These are phyloP conservation scores for Acanthamoeba royreba DNA, from an alignment of 208 protist species.

Conservation along the genomic window DNA sequence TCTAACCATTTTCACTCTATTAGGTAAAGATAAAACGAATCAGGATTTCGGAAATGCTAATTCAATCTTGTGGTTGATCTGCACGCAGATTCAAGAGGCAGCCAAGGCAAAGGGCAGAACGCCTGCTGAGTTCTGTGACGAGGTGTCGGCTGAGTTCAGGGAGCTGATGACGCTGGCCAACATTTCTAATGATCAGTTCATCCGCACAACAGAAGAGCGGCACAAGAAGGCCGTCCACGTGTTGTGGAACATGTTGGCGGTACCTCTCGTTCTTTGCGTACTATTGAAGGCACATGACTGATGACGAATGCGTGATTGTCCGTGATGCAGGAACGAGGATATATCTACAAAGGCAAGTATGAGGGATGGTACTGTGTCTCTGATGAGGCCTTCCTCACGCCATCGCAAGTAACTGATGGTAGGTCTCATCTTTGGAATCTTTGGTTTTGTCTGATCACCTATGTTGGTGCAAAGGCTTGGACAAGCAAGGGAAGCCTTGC, in stretches of 20 bases:
- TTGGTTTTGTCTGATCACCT: background rate
- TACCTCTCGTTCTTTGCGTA: background rate
- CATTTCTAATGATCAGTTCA: conserved; percentile 93
- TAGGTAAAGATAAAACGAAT: background rate
- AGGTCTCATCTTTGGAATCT: background rate
- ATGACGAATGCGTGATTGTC: background rate
- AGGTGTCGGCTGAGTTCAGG: conserved; percentile 87
- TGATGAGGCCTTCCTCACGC: conserved; percentile 94
- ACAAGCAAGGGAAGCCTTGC: conserved; percentile 87
- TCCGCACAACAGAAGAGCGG: conserved; percentile 92
- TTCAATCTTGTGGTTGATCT: background rate
- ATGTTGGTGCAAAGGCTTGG: conserved; percentile 68
- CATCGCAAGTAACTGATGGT: conserved; percentile 60
- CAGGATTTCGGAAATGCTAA: background rate
- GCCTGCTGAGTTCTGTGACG: conserved; percentile 89
- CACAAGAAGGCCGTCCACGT: conserved; percentile 83
- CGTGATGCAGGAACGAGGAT: conserved; percentile 70
- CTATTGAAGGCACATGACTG: background rate
- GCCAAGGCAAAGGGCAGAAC: conserved; percentile 43
- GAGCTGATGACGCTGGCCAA: conserved; percentile 86
- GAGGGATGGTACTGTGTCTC: conserved; percentile 98
- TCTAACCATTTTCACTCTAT: background rate
- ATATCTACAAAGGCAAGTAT: conserved; percentile 97
- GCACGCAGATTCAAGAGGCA: conserved; percentile 51
- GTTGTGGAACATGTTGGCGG: conserved; percentile 88